A percentile compares a stretch with the other conserved stretches of the same genome.
Evolutionary conservation across 2,329 filamentous ascomycete genomes (phyloP).

Genomic region (Ophiocordyceps camponoti-rufipedis): DNA sequence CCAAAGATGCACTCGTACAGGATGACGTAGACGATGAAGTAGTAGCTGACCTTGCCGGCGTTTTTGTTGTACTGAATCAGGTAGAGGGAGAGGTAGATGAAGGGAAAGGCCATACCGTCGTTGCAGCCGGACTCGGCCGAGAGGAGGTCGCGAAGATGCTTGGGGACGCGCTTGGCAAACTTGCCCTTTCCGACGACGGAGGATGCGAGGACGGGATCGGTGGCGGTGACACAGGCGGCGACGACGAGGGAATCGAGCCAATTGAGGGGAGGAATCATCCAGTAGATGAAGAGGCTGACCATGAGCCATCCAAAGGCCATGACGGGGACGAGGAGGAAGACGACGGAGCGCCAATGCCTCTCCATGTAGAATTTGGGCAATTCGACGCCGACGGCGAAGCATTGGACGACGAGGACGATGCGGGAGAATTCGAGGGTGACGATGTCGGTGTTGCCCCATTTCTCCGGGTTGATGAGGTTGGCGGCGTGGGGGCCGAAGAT

Average conservation of each 20-base stretch:
- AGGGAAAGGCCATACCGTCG: slow-evolving; percentile 98
- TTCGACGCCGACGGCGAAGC: slow-evolving; percentile 82
- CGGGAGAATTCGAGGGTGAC: slow-evolving; percentile 80
- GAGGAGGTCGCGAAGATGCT: slow-evolving; percentile 86
- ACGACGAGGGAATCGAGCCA: slow-evolving; percentile 83
- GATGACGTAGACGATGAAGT: slow-evolving; percentile 82
- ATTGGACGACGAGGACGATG: slow-evolving; percentile 79
- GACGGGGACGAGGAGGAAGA: slow-evolving; percentile 75
- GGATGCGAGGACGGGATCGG: slow-evolving; percentile 88
- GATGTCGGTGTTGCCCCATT: slow-evolving; percentile 72
- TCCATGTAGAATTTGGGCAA: slow-evolving; percentile 95
- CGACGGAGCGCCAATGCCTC: slow-evolving; percentile 85
- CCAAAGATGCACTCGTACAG: slow-evolving; percentile 95
- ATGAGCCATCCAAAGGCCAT: slow-evolving; percentile 96
- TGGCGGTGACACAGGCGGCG: slow-evolving; percentile 89
- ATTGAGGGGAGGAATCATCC: slow-evolving; percentile 57
- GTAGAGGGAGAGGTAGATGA: slow-evolving; percentile 84
- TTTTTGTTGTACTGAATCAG: slow-evolving; percentile 64
- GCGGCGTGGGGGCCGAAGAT: slow-evolving; percentile 78
- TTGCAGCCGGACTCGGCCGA: slow-evolving; percentile 97
- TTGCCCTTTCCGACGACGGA: slow-evolving; percentile 98
- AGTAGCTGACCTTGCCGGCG: slow-evolving; percentile 50
- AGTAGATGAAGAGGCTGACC: slow-evolving; percentile 89
- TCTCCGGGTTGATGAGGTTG: slow-evolving; percentile 55
- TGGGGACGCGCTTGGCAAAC: slow-evolving; percentile 91